A percentile compares a stretch with the other conserved stretches of the same genome.
Evolutionary conservation across 768 basidiomycete genomes (phyloP).

Genomic region (Pleurotus citrinopileatus): DNA sequence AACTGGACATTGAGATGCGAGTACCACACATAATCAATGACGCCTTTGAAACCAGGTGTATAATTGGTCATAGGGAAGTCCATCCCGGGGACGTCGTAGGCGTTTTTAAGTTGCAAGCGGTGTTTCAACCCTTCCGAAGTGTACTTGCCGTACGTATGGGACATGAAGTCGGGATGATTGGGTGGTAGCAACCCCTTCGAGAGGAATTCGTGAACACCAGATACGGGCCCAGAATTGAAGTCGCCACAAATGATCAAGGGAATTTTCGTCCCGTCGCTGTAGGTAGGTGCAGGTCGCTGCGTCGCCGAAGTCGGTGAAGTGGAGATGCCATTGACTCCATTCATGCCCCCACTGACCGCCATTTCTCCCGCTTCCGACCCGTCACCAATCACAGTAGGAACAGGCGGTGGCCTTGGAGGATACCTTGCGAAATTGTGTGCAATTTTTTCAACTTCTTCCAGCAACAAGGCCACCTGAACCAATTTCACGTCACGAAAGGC

Average conservation of each 20-base stretch:
- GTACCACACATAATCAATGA: conserved; percentile 95
- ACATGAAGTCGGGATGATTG: conserved; percentile 90
- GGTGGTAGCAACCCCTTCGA: conserved; percentile 64
- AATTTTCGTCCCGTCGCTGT: conserved; percentile 85
- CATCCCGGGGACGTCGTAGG: conserved; percentile 58
- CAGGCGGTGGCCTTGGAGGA: conserved; percentile 54
- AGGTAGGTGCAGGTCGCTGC: conserved; percentile 62
- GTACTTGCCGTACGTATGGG: conserved; percentile 87
- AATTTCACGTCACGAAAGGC: conserved; percentile 94
- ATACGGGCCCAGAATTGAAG: conserved; percentile 85
- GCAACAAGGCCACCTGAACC: conserved; percentile 87
- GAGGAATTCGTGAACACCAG: conserved; percentile 91
- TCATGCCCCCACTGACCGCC: background rate
- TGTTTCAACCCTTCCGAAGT: conserved; percentile 88
- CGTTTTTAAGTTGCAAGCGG: conserved; percentile 77
- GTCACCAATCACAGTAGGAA: conserved; percentile 18
- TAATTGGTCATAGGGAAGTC: conserved; percentile 81
- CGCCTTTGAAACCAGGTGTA: conserved; percentile 82
- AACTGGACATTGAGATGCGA: conserved; percentile 68
- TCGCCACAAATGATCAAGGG: conserved; percentile 93
- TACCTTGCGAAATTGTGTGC: conserved; percentile 81
- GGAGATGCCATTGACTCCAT: conserved; percentile 8
- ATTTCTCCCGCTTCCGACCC: conserved; percentile 17
- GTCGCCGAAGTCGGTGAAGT: conserved; percentile 20
- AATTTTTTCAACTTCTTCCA: conserved; percentile 93